phyloP scores from a whole-genome alignment of 441 rosid species.

The Jatropha multifida region DNA sequence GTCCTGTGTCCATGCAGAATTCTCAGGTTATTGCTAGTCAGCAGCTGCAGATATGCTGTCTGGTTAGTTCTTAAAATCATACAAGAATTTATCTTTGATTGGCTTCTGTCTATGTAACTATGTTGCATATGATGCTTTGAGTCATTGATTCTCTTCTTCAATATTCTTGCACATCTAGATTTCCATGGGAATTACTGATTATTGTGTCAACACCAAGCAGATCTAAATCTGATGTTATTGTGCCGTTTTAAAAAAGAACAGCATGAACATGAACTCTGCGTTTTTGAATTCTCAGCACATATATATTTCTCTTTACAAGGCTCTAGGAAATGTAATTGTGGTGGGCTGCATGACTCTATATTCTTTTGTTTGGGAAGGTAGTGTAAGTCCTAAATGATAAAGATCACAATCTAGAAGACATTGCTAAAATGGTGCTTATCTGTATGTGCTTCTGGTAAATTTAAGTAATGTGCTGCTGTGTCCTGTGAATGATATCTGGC shows the following conservation, averaged over 20 bases:
- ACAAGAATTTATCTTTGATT: constrained; percentile 4
- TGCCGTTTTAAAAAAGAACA: neutral
- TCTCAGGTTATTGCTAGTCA: constrained; percentile 23
- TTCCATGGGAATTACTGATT: neutral
- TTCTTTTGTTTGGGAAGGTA: no score
- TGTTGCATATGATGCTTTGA: neutral
- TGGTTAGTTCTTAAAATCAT: constrained; percentile 27
- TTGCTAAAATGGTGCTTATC: neutral
- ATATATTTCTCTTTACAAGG: neutral
- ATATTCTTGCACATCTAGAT: neutral
- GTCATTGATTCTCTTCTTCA: neutral
- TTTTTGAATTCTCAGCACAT: neutral
- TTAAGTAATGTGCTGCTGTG: neutral
- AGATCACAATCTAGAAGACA: neutral
- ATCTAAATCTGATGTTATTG: neutral
- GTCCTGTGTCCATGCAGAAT: constrained; percentile 16
- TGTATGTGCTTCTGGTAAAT: no score
- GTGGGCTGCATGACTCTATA: neutral
- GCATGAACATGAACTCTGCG: neutral
- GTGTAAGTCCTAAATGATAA: no score
- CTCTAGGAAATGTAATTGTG: neutral
- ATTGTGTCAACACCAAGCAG: neutral
- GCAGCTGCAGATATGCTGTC: constrained; percentile 24
- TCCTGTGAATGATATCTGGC: constrained; percentile 5
- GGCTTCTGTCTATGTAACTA: neutral